Percentiles rank a stretch among this genome's conserved stretches.
Conservation (phyloP, 768 basidiomycete species). For the Trametes cingulata region DNA sequence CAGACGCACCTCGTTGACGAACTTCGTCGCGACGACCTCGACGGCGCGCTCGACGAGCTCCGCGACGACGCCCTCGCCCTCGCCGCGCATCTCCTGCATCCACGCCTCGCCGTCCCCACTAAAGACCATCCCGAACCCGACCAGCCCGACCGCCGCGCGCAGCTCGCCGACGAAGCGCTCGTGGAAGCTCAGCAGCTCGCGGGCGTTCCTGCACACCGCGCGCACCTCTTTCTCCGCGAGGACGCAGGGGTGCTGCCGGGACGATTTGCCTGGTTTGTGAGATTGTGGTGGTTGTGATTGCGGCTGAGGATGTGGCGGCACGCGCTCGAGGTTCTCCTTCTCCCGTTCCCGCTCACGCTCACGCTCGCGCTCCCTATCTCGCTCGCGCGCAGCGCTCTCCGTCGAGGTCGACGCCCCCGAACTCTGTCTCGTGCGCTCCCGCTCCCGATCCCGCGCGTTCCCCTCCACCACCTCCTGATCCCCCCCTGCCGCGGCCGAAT, state of each 20-base stretch:
- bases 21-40: slow-evolving; percentile 24
- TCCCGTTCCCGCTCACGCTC: slow-evolving; percentile 9
- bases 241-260: slow-evolving; percentile 42
- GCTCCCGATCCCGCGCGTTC: too few relatives aligned
- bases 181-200: slow-evolving; percentile 66
- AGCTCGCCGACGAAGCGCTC: slow-evolving; percentile 65
- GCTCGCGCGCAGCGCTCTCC: slow-evolving; percentile 1
- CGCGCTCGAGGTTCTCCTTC: slow-evolving; percentile 14
- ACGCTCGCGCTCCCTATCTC: neutral
- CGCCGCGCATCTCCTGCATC: slow-evolving; percentile 4
- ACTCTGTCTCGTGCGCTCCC: slow-evolving; percentile 12
- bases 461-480: too few relatives aligned
- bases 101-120: slow-evolving; percentile 13
- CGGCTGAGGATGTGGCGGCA: neutral
- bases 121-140: slow-evolving; percentile 43
- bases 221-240: slow-evolving; percentile 62
- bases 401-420: slow-evolving; percentile 11
- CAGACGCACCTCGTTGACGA: slow-evolving; percentile 28
- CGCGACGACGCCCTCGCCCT: slow-evolving; percentile 11
- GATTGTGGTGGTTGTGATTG: too few relatives aligned
- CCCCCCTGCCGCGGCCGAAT: too few relatives aligned
- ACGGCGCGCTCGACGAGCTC: slow-evolving; percentile 30
- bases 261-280: slow-evolving; percentile 33
- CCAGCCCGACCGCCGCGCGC: slow-evolving; percentile 46
- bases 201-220: slow-evolving; percentile 63